Evolutionary conservation across 768 basidiomycete species (phyloP).

Genomic region (Coprinopsis sp.): DNA sequence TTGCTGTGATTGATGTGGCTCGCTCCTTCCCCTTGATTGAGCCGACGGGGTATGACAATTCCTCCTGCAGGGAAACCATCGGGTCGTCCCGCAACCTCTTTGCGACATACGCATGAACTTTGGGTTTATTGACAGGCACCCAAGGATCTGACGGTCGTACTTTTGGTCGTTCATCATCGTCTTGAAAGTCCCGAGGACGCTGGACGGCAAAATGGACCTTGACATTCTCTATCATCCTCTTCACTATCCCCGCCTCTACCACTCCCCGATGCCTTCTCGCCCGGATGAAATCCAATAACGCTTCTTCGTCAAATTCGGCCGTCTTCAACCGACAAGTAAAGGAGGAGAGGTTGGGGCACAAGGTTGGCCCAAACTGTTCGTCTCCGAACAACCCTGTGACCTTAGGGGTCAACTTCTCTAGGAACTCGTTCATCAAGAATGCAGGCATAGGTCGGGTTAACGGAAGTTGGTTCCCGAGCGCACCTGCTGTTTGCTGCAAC

Average conservation of each 20-base stretch:
- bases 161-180: no score
- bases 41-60: no score
- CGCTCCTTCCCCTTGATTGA: no score
- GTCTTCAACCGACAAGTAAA: neutral
- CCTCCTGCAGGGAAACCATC: neutral
- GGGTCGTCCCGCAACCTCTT: neutral
- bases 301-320: neutral
- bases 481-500: no score
- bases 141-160: no score
- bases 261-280: neutral
- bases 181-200: no score
- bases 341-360: neutral
- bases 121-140: neutral
- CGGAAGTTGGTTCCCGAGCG: no score
- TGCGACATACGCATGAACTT: neutral
- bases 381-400: neutral
- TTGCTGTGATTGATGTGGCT: no score
- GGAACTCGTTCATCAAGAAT: slow-evolving; percentile 2
- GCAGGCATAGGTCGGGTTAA: neutral
- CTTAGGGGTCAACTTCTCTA: neutral
- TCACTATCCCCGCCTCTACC: neutral
- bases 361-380: neutral
- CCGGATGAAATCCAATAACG: neutral
- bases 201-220: neutral
- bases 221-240: neutral